phyloP scores from a whole-genome alignment of 1,284 basidiomycete species.

The Papiliotrema flavescens region DNA sequence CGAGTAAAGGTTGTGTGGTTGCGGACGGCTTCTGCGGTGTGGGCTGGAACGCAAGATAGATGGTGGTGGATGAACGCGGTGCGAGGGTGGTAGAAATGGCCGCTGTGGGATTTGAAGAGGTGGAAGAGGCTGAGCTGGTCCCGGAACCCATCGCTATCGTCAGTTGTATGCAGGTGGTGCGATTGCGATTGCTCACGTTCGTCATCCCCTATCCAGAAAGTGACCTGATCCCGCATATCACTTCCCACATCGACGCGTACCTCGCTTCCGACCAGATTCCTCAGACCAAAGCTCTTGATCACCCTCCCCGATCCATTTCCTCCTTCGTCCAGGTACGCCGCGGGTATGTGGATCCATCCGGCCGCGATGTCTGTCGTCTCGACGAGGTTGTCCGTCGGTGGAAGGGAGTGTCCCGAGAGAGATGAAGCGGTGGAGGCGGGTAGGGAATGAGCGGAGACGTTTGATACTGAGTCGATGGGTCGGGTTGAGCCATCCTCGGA shows the following conservation, averaged over 20 bases:
- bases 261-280: constrained; percentile 21
- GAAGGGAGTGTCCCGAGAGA: constrained; percentile 5
- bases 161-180: background rate
- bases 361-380: constrained; percentile 39
- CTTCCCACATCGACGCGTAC: constrained; percentile 37
- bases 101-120: constrained; percentile 24
- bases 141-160: constrained; percentile 1
- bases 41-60: constrained; percentile 7
- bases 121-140: constrained; percentile 28
- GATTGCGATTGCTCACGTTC: constrained; percentile 21
- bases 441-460: constrained; percentile 2
- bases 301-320: constrained; percentile 21
- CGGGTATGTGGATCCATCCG: constrained; percentile 46
- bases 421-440: constrained; percentile 4
- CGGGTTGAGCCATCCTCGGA: constrained; percentile 1
- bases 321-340: constrained; percentile 38
- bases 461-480: constrained; percentile 1
- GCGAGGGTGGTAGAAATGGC: constrained; percentile 2
- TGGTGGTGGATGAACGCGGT: background rate
- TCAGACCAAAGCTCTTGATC: constrained; percentile 37
- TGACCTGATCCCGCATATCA: constrained; percentile 33
- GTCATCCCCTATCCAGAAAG: constrained; percentile 39
- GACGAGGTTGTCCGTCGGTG: constrained; percentile 19
- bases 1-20: background rate
- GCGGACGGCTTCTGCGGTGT: background rate